Percentiles rank a stretch among this genome's conserved stretches.
These are phyloP conservation scores for Cymbidium sinense DNA, from an alignment of 106 monocot genomes.

Conservation along the genomic window DNA sequence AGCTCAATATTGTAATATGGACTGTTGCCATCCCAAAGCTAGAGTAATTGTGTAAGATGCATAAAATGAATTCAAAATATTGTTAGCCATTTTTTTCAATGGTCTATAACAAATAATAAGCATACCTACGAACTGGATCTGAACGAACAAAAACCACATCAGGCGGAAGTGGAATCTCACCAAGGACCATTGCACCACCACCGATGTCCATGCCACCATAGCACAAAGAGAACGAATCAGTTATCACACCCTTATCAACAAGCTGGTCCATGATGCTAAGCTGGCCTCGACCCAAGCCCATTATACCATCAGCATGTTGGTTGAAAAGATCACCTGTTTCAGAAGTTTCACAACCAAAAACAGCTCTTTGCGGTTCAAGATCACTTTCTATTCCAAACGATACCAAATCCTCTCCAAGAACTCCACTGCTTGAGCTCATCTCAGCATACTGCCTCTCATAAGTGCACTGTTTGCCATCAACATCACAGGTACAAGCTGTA, in stretches of 20 bases:
- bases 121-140: constrained; percentile 66
- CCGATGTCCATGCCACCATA: constrained; percentile 87
- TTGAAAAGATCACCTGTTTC: constrained; percentile 72
- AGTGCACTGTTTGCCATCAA: constrained; percentile 49
- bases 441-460: constrained; percentile 82
- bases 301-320: constrained; percentile 90
- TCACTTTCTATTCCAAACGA: constrained; percentile 58
- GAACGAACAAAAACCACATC: constrained; percentile 69
- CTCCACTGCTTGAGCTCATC: constrained; percentile 80
- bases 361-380: constrained; percentile 49
- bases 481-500: constrained; percentile 42
- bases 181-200: constrained; percentile 85
- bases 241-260: constrained; percentile 56
- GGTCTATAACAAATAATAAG: constrained; percentile 5
- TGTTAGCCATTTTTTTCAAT: not conserved
- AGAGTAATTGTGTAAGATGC: constrained; percentile 61
- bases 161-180: constrained; percentile 51
- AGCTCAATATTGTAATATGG: constrained; percentile 97
- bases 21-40: constrained; percentile 79
- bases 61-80: constrained; percentile 32
- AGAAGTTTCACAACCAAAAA: constrained; percentile 84
- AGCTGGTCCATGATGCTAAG: constrained; percentile 93
- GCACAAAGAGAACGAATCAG: constrained; percentile 77
- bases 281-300: constrained; percentile 67
- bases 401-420: constrained; percentile 68